These are phyloP conservation scores for Ceratobasidium sp. DNA, from an alignment of 1,284 basidiomycete species.

Conservation along the genomic window DNA sequence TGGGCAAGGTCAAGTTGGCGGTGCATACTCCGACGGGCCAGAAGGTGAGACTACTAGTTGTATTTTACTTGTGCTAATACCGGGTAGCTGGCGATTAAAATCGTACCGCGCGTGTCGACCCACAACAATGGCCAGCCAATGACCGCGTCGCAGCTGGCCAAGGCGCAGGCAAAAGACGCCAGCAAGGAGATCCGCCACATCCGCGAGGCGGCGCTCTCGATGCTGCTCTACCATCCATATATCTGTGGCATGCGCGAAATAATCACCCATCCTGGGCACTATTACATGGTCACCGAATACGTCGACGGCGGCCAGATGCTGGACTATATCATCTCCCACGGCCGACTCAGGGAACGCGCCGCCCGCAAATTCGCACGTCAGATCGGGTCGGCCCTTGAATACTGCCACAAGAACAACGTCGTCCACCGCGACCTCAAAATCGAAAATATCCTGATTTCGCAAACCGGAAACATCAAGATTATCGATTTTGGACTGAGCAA, in stretches of 20 bases:
- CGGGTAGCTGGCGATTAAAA: conserved; percentile 92
- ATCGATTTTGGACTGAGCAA: conserved; percentile 99
- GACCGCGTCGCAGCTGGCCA: conserved; percentile 67
- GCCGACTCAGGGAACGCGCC: conserved; percentile 91
- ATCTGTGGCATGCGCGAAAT: conserved; percentile 99
- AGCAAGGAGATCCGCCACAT: conserved; percentile 96
- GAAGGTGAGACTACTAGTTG: conserved; percentile 69
- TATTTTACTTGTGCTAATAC: conserved; percentile 3
- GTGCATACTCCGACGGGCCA: conserved; percentile 89
- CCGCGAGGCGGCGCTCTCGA: conserved; percentile 91
- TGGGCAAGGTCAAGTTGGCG: conserved; percentile 99
- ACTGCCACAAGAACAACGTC: conserved; percentile 97
- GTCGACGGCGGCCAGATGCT: conserved; percentile 99
- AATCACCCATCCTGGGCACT: conserved; percentile 94
- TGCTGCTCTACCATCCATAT: conserved; percentile 97
- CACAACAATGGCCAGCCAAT: conserved; percentile 53
- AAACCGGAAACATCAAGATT: conserved; percentile 99
- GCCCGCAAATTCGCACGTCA: conserved; percentile 97
- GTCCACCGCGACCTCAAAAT: conserved; percentile 99
- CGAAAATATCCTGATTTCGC: conserved; percentile 98
- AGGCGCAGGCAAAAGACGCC: conserved; percentile 87
- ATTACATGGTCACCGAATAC: conserved; percentile 99
- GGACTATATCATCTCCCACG: conserved; percentile 99
- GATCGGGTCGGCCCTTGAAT: conserved; percentile 94
- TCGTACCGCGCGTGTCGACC: conserved; percentile 72